A percentile compares a stretch with the other conserved stretches of the same genome.
phyloP scores from a whole-genome alignment of 768 basidiomycete species.

The Kwoniella heveanensis region DNA sequence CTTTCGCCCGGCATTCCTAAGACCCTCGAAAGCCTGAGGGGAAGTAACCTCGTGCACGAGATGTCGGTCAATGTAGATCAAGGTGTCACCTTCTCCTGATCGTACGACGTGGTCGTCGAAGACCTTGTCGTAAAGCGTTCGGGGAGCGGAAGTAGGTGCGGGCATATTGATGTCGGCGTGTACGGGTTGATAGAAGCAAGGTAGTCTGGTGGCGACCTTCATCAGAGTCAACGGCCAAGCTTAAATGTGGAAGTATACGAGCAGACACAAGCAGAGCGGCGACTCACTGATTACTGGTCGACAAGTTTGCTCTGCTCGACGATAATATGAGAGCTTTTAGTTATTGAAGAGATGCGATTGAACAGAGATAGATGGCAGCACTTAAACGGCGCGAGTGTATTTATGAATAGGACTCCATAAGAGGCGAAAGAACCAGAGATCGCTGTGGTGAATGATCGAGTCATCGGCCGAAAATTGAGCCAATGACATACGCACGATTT shows the following conservation, averaged over 20 bases:
- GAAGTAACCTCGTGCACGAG: slow-evolving; percentile 90
- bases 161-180: slow-evolving; percentile 60
- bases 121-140: slow-evolving; percentile 96
- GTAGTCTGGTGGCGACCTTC: slow-evolving; percentile 15
- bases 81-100: slow-evolving; percentile 55
- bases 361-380: slow-evolving; percentile 9
- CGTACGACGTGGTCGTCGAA: slow-evolving; percentile 96
- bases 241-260: too few relatives aligned
- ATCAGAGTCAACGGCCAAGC: too few relatives aligned
- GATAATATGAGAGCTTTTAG: slow-evolving; percentile 5
- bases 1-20: slow-evolving; percentile 72
- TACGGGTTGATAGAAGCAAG: background rate
- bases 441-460: background rate
- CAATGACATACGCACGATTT: slow-evolving; percentile 5
- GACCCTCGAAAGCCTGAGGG: slow-evolving; percentile 86
- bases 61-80: slow-evolving; percentile 61
- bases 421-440: background rate
- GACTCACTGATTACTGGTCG: too few relatives aligned
- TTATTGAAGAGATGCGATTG: slow-evolving; percentile 11
- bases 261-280: background rate
- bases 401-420: slow-evolving; percentile 1
- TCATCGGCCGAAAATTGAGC: slow-evolving; percentile 17
- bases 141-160: slow-evolving; percentile 64
- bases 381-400: too few relatives aligned
- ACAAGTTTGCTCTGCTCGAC: slow-evolving; percentile 7